Evolutionary conservation across 2,329 filamentous ascomycete species (phyloP).

Genomic region (Westerdykella aurantiaca): DNA sequence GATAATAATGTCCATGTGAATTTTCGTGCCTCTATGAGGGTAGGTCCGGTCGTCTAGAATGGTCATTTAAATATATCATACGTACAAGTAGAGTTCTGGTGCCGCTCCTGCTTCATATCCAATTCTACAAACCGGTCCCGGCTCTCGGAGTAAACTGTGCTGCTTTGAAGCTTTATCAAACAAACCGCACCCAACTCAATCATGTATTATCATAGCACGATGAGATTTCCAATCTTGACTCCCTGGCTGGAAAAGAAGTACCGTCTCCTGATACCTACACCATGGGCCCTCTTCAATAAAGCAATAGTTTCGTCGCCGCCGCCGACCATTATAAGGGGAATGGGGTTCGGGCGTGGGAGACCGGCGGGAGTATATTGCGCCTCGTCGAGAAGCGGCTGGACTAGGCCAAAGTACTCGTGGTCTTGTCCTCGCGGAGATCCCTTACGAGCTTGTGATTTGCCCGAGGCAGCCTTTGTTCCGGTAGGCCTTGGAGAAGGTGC

Average conservation of each 20-base stretch:
- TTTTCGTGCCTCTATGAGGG: no score
- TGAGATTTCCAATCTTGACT: constrained; percentile 69
- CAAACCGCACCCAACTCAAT: not conserved
- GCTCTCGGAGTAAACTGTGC: no score
- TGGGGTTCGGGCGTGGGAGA: constrained; percentile 61
- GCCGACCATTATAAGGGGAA: constrained; percentile 76
- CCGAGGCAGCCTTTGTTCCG: not conserved
- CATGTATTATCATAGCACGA: constrained; percentile 49
- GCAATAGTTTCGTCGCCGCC: constrained; percentile 63
- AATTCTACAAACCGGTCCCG: no score
- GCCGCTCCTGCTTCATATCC: no score
- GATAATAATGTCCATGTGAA: no score
- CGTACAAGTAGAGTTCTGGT: no score
- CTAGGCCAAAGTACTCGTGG: constrained; percentile 27
- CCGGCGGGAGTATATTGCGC: constrained; percentile 66
- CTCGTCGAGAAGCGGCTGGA: constrained; percentile 69
- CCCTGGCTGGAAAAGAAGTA: constrained; percentile 81
- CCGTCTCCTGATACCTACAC: constrained; percentile 68
- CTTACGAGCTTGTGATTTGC: no score
- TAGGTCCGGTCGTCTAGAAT: no score
- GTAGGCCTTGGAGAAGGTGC: not conserved
- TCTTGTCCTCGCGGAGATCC: not conserved
- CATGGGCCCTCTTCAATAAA: constrained; percentile 57
- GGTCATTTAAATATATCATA: no score
- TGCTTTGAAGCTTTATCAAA: no score